Evolutionary conservation across 495 filamentous ascomycete genomes (phyloP).

Genomic region (Podospora tetraspora): DNA sequence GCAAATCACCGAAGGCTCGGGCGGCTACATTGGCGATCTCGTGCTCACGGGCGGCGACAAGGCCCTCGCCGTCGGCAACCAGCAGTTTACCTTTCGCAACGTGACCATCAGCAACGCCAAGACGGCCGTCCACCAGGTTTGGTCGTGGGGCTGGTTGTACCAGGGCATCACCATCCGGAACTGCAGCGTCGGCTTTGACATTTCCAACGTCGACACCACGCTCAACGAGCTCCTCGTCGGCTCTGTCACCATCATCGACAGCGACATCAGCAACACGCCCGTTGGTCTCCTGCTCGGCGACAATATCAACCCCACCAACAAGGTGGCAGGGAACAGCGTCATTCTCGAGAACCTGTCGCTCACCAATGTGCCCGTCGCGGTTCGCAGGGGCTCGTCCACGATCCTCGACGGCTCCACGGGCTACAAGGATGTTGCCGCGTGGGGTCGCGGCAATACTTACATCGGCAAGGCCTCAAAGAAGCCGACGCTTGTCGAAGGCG

Average conservation of each 20-base stretch:
- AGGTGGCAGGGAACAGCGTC: slow-evolving; percentile 45
- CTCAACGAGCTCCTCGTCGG: slow-evolving; percentile 53
- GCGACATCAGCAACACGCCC: slow-evolving; percentile 63
- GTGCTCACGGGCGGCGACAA: slow-evolving; percentile 62
- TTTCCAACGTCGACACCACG: slow-evolving; percentile 34
- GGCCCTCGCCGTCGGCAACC: slow-evolving; percentile 64
- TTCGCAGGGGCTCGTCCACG: slow-evolving; percentile 45
- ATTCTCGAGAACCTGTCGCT: slow-evolving; percentile 64
- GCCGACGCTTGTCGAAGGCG: slow-evolving; percentile 31
- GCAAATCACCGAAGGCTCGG: slow-evolving; percentile 71
- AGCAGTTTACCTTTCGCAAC: slow-evolving; percentile 78
- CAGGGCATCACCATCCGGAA: slow-evolving; percentile 61
- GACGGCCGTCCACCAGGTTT: slow-evolving; percentile 48
- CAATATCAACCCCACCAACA: slow-evolving; percentile 37
- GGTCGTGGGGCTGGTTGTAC: slow-evolving; percentile 59
- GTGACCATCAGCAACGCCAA: slow-evolving; percentile 54
- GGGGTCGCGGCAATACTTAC: slow-evolving; percentile 40
- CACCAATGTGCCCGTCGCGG: slow-evolving; percentile 48
- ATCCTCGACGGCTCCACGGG: slow-evolving; percentile 55
- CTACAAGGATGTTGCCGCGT: slow-evolving; percentile 44
- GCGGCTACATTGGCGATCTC: slow-evolving; percentile 69
- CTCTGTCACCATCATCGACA: slow-evolving; percentile 73
- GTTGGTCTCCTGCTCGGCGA: slow-evolving; percentile 46
- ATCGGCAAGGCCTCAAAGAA: slow-evolving; percentile 34
- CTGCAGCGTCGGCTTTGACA: slow-evolving; percentile 62